Evolutionary conservation across 2,329 filamentous ascomycete species (phyloP).

Genomic region (Aureobasidium pullulans): DNA sequence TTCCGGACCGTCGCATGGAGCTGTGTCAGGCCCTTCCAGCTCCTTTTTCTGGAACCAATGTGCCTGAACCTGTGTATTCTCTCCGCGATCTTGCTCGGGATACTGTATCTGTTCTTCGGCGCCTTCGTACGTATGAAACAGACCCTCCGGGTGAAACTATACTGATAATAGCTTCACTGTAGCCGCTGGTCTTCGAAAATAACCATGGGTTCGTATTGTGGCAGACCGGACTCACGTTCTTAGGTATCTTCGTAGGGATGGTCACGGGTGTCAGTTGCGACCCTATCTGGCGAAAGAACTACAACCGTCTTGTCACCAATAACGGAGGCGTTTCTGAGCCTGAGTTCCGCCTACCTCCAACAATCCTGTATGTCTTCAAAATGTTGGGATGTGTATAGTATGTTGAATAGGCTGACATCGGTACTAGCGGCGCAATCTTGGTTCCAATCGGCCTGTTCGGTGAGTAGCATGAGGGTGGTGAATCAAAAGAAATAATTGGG

Average conservation of each 20-base stretch:
- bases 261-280: slow-evolving; percentile 53
- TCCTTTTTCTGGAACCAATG: slow-evolving; percentile 79
- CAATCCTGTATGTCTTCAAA: slow-evolving; percentile 29
- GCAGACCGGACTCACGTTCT: slow-evolving; percentile 71
- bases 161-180: slow-evolving; percentile 59
- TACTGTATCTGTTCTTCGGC: slow-evolving; percentile 86
- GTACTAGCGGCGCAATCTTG: slow-evolving; percentile 55
- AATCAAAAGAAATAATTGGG: not conserved
- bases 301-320: slow-evolving; percentile 45
- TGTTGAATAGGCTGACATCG: slow-evolving; percentile 35
- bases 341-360: slow-evolving; percentile 74
- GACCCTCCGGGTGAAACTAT: too few relatives aligned
- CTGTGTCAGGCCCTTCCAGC: slow-evolving; percentile 62
- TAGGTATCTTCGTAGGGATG: slow-evolving; percentile 66
- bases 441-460: slow-evolving; percentile 79
- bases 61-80: slow-evolving; percentile 73
- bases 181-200: slow-evolving; percentile 60
- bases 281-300: slow-evolving; percentile 58
- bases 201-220: slow-evolving; percentile 72
- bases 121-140: slow-evolving; percentile 48
- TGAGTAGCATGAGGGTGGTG: slow-evolving; percentile 25
- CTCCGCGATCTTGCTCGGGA: slow-evolving; percentile 76
- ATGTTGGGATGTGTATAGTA: not conserved
- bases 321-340: slow-evolving; percentile 63
- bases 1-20: slow-evolving; percentile 42